Evolutionary conservation across 2,329 filamentous ascomycete species (phyloP).

Genomic region (Polytolypa hystricis): DNA sequence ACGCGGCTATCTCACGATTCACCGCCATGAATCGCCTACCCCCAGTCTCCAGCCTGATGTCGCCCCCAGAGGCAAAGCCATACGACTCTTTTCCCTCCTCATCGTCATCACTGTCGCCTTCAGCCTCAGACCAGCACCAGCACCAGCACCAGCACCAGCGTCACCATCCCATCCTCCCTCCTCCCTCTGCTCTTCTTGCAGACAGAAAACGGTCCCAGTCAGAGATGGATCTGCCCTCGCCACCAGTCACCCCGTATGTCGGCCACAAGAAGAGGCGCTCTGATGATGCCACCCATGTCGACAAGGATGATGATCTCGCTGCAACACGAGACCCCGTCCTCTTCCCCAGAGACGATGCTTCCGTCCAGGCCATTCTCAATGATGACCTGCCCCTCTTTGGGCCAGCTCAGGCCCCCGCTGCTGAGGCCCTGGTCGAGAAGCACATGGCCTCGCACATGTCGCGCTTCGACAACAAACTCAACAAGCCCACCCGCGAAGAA

Average conservation of each 20-base stretch:
- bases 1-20: background rate
- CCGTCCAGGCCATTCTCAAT: slow-evolving; percentile 22
- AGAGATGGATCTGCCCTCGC: slow-evolving; percentile 35
- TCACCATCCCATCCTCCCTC: slow-evolving; percentile 28
- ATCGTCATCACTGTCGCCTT: slow-evolving; percentile 13
- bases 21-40: slow-evolving; percentile 32
- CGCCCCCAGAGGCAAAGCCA: slow-evolving; percentile 38
- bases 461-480: slow-evolving; percentile 29
- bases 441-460: slow-evolving; percentile 34
- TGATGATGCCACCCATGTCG: slow-evolving; percentile 23
- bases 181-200: slow-evolving; percentile 30
- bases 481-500: slow-evolving; percentile 34
- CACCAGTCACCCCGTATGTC: slow-evolving; percentile 35
- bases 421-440: slow-evolving; percentile 30
- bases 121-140: slow-evolving; percentile 19
- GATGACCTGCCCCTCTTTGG: slow-evolving; percentile 31
- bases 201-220: slow-evolving; percentile 32
- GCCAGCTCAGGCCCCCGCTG: slow-evolving; percentile 15
- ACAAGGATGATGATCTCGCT: slow-evolving; percentile 17
- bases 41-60: slow-evolving; percentile 35
- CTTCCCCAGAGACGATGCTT: slow-evolving; percentile 29
- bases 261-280: slow-evolving; percentile 30
- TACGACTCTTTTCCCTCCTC: slow-evolving; percentile 36
- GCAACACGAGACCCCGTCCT: slow-evolving; percentile 31
- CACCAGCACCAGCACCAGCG: slow-evolving; percentile 11